Conservation (phyloP, 192 early-diverging fungal species). For the Backusella australiensis region DNA sequence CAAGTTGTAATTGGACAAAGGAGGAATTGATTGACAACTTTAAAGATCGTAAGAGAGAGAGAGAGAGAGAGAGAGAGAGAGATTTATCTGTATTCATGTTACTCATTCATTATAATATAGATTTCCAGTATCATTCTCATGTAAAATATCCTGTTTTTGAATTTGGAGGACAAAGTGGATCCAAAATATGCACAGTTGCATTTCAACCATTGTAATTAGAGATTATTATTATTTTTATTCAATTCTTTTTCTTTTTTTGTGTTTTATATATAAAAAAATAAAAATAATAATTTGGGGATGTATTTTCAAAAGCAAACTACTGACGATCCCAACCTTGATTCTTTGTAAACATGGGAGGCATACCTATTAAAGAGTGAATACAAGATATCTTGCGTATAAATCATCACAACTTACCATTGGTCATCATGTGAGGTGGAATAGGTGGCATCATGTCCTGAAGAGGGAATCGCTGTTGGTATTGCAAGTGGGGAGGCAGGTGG, state of each 20-base stretch:
- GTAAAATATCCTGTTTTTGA: conserved; percentile 82
- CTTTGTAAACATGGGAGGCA: conserved; percentile 21
- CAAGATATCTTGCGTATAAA: too few relatives aligned
- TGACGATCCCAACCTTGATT: conserved; percentile 17
- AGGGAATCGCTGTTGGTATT: conserved; percentile 9
- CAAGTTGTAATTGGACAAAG: conserved; percentile 93
- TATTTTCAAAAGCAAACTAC: neutral
- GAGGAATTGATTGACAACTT: conserved; percentile 74
- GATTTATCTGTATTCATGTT: conserved; percentile 3
- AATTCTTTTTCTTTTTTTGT: neutral
- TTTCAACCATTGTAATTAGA: conserved; percentile 52
- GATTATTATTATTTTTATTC: neutral
- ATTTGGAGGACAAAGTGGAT: conserved; percentile 90
- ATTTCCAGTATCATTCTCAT: conserved; percentile 64
- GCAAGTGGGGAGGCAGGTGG: conserved; percentile 12
- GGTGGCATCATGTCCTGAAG: conserved; percentile 22
- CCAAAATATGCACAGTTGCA: conserved; percentile 82
- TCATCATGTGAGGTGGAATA: conserved; percentile 18
- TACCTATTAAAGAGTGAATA: neutral
- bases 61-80: too few relatives aligned
- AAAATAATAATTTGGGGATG: neutral
- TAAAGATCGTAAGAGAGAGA: conserved; percentile 43
- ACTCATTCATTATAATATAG: conserved; percentile 2
- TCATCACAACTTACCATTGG: conserved; percentile 2
- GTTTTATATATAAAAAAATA: neutral